phyloP scores from a whole-genome alignment of 2,329 filamentous ascomycete species.

The Verticillium longisporum region DNA sequence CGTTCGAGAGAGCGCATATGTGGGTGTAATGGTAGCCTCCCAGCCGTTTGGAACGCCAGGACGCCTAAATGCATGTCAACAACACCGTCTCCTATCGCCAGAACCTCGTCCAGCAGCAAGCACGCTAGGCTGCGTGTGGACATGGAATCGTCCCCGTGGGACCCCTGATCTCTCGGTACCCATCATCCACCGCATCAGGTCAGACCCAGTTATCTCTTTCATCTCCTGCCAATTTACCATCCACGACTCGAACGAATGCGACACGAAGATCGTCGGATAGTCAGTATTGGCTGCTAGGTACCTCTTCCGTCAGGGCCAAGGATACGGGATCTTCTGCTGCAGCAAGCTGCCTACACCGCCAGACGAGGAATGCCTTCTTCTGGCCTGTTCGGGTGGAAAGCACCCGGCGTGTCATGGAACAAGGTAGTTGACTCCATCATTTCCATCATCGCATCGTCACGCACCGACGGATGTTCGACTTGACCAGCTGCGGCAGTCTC shows the following conservation, averaged over 20 bases:
- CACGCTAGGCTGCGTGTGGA: background rate
- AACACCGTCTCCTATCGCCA: no score
- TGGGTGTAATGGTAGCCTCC: no score
- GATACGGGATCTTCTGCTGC: background rate
- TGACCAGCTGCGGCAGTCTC: background rate
- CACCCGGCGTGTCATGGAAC: background rate
- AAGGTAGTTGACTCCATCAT: background rate
- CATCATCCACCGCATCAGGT: background rate
- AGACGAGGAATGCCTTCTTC: background rate
- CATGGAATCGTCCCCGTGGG: background rate
- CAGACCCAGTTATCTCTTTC: background rate
- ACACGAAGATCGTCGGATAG: background rate
- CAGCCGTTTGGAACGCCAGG: no score
- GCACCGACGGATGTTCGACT: background rate
- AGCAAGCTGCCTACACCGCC: background rate
- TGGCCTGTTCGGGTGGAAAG: background rate
- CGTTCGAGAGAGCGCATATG: no score
- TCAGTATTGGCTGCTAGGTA: background rate
- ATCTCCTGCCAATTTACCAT: background rate
- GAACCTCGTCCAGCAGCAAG: background rate
- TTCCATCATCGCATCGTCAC: background rate
- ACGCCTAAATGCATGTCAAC: no score
- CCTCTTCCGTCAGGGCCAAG: background rate
- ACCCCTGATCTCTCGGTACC: background rate
- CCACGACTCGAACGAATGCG: background rate